Evolutionary conservation across 306 rosid genomes (phyloP), one percentile per base, ranked within the genome.

Genomic region (Rubus idaeus): DNA sequence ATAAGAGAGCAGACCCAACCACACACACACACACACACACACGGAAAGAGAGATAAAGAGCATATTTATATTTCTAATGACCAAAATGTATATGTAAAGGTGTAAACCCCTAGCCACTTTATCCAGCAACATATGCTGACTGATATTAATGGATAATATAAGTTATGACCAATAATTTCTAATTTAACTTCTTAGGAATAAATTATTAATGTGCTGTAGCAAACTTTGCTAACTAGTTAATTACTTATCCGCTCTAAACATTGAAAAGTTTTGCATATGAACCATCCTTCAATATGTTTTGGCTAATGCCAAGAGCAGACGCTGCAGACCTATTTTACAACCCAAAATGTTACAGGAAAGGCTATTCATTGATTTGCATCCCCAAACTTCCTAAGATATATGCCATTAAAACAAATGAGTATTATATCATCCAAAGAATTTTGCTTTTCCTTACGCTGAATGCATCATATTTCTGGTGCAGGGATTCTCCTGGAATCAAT

Each of bases 401-500:
- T 39, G 49, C 26, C 12, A 39, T 41, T 3, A 40, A 39, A 46
- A 68, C 40, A 57, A 12, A 40, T 9, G n/a, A 46, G 35, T 14
- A 30, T n/a, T 42, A 65, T 65, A 53, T 26, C n/a, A 40, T 14
- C 63, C 11, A 67, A 12, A 16, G 1, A 5, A 21, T 5, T 41
- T 30, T n/a, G 21, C 30, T 30, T 51, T 53, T 20, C 52, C 95
- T 76, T 86, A 95, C 98, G 72, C 91, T 88, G 80, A 95, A 86
- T 63, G 98, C 98, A 81, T 92, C 93, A 83, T 90, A 90, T 86
- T 91, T 92, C 60, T 79, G 83, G 60, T 61, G 74, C 39, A 80
- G 83, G 65, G 85, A 83, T 82, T 91, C 93, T 50, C 97, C 98
- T 53, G 91, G 87, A 83, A 90, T 78, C 84, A 89, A 70, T 74